Evolutionary conservation across 805 yeast genomes (phyloP), one percentile per base, ranked within the genome.

Genomic region (Yarrowia sp.): DNA sequence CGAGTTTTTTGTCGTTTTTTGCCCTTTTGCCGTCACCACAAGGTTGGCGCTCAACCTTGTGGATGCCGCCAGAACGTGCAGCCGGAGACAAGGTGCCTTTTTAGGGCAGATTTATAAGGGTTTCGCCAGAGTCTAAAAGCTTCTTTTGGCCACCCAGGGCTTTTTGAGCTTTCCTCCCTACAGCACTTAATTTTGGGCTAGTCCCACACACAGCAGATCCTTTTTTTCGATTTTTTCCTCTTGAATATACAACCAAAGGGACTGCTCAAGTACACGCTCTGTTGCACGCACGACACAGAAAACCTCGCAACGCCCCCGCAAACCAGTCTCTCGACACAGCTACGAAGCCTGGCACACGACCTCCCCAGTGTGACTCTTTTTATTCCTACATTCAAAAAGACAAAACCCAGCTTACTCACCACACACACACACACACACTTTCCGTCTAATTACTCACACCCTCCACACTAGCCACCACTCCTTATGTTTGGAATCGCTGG

Each of bases 81-180:
- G 63, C 63, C 63, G 63, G 63, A 56, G 48, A 56, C 63, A 56
- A 56, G 63, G 65, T 59, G 65, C 65, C 65, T 10, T 16, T 56
- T 59, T 59, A 59, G 65, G 64, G 65, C 65, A 59, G 8, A 42
- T 43, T 40, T 43, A 45, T 45, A 59, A 59, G 65, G 65, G 65
- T 59, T 59, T 56, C 40, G 7, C 3, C 14, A 43, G 19, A 59
- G 41, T 7, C 42, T 45, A 59, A 59, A 59, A 45, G 32, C 42
- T 32, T 35, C 16, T 9, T 15, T 42, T 42, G 50, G 64, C 64
- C 38, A 56, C 64, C 49, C 49, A 26, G 49, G 19, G 64, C 64
- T 26, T 16, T n/a, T 35, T 43, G 52, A 43, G 52, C 65, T 59
- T 59, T 59, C 42, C 65, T 59, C 65, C 64, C 65, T 59, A 59